phyloP scores from a whole-genome alignment of 2,329 filamentous ascomycete species.

The Dactylellina leptospora region DNA sequence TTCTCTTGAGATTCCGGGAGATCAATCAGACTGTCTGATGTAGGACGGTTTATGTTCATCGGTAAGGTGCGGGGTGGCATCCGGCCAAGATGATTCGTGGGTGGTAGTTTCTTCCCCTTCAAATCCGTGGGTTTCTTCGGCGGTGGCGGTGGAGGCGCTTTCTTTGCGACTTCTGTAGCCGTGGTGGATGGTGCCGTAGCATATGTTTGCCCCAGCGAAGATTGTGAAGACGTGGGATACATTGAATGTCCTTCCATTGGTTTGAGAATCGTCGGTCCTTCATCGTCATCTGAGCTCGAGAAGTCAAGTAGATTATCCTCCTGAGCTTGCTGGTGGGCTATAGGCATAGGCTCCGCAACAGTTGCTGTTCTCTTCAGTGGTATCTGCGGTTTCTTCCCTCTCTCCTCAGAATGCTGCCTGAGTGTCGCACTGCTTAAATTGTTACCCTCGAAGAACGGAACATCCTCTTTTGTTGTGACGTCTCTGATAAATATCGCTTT shows the following conservation, averaged over 20 bases:
- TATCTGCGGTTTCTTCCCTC: slow-evolving; percentile 16
- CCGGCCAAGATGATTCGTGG: slow-evolving; percentile 36
- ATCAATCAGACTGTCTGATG: slow-evolving; percentile 15
- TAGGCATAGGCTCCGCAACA: slow-evolving; percentile 44
- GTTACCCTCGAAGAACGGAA: slow-evolving; percentile 78
- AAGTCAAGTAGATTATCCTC: slow-evolving; percentile 46
- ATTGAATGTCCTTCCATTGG: slow-evolving; percentile 49
- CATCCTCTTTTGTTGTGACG: slow-evolving; percentile 78
- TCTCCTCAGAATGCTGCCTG: slow-evolving; percentile 20
- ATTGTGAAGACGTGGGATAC: slow-evolving; percentile 40
- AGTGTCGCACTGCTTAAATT: slow-evolving; percentile 24
- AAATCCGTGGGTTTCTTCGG: slow-evolving; percentile 52
- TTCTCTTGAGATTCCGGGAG: slow-evolving; percentile 21
- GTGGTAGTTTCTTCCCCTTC: slow-evolving; percentile 40
- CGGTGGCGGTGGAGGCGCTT: slow-evolving; percentile 25
- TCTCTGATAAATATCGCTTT: slow-evolving; percentile 92
- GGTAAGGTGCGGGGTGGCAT: slow-evolving; percentile 38
- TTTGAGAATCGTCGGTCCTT: slow-evolving; percentile 32
- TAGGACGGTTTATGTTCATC: slow-evolving; percentile 21
- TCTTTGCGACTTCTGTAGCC: slow-evolving; percentile 9
- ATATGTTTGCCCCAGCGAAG: slow-evolving; percentile 20
- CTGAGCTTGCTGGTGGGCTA: neutral
- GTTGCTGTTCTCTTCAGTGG: slow-evolving; percentile 53
- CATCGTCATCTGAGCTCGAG: slow-evolving; percentile 49
- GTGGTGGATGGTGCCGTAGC: slow-evolving; percentile 20